Evolutionary conservation across 352 stramenopile species (phyloP), one percentile per base, ranked within the genome.

Genomic region (Pythium biforme): DNA sequence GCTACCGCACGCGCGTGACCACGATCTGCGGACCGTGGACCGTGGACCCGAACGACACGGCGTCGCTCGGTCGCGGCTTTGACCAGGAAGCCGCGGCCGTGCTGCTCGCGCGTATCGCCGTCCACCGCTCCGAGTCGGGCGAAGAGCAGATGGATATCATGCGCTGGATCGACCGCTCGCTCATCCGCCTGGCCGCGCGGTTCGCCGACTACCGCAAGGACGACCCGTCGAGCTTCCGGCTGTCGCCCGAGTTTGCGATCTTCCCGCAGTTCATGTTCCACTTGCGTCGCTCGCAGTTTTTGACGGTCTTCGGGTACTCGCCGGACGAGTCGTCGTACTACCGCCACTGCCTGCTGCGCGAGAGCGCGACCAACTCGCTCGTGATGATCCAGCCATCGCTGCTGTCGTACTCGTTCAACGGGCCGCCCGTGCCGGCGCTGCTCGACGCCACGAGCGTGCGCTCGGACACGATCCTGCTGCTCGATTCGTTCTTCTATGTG

Each of bases 251-350:
- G 86, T 99, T 99, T 69, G 92, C 90, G 54, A 97, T 99, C 63
- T 99, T 99, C 77, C 97, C 98, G 48, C 97, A 99, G 79, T 99
- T 99, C 74, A 99, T 99, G 89, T 99, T 99, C 81, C 97, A 99
- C 83, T 70, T 99, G 55, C 89, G 98, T 37, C 86, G 98, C 29
- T 99, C 96, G 43, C 97, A 99, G 79, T 99, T 99, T 75, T 79
- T 99, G 59, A 98, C 99, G 33, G 85, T 99, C 33, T 99, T 99
- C 72, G 99, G 99, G 62, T 99, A 97, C 65, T 98, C 89, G 62
- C 98, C 97, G 10, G 98, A 99, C 74, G 98, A 99, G 74, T 97
- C 93, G 55, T 89, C 94, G 39, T 99, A 99, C 77, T 99, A 99
- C 77, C 86, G 96, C 29, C 97, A 98, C 74, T 90, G 81, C 49